phyloP scores from a whole-genome alignment of 768 basidiomycete species.

The Ramaria rubella region DNA sequence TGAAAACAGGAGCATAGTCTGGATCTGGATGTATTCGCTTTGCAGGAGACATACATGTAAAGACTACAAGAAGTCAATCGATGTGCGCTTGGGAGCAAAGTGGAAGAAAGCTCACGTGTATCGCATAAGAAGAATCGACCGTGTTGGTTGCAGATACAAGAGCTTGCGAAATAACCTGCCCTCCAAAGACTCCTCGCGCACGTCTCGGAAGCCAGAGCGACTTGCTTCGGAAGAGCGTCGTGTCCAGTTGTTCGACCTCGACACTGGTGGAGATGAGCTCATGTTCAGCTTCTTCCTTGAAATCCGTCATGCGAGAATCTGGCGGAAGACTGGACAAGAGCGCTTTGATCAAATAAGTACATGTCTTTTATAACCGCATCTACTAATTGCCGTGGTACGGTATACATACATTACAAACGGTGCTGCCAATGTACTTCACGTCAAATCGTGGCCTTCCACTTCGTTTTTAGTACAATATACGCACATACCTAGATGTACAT shows the following conservation, averaged over 20 bases:
- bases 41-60: conserved; percentile 48
- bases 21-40: neutral
- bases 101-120: conserved; percentile 57
- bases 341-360: no score
- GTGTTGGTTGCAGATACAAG: conserved; percentile 74
- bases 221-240: conserved; percentile 72
- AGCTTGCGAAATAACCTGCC: conserved; percentile 86
- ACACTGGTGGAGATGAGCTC: conserved; percentile 66
- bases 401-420: no score
- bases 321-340: neutral
- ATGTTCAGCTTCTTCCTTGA: conserved; percentile 49
- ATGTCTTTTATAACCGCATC: no score
- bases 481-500: no score
- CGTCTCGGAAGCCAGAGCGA: conserved; percentile 55
- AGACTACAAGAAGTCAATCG: conserved; percentile 39
- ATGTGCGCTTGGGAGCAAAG: neutral
- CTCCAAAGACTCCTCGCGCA: conserved; percentile 76
- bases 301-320: neutral
- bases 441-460: no score
- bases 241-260: conserved; percentile 73
- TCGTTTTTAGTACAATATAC: no score
- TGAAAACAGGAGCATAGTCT: conserved; percentile 23
- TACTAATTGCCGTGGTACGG: no score
- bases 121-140: conserved; percentile 53
- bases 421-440: no score